Conservation (phyloP, 345 rosid genomes). For the Moricandia moricandioides region DNA sequence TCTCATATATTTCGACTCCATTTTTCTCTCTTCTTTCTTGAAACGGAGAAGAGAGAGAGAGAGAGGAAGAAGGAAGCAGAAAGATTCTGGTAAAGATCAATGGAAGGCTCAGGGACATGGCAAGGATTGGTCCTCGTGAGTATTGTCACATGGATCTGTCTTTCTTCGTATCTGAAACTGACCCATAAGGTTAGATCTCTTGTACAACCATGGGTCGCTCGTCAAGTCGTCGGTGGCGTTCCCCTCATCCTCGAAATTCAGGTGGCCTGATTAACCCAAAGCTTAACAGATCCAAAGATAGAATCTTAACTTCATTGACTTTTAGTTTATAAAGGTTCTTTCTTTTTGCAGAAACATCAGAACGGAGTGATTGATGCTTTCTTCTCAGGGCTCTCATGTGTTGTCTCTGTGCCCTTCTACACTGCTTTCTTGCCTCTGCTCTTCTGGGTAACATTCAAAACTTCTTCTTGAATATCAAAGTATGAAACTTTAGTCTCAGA, state of each 20-base stretch:
- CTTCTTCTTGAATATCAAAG: no score
- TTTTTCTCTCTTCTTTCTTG: slow-evolving; percentile 24
- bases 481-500: background rate
- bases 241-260: slow-evolving; percentile 73
- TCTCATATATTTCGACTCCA: no score
- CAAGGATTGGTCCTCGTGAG: slow-evolving; percentile 65
- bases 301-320: background rate
- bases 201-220: slow-evolving; percentile 63
- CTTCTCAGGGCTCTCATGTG: slow-evolving; percentile 81
- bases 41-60: slow-evolving; percentile 20
- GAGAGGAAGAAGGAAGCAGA: background rate
- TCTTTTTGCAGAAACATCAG: slow-evolving; percentile 57
- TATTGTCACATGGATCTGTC: slow-evolving; percentile 67
- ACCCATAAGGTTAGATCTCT: slow-evolving; percentile 74
- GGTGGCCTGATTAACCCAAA: slow-evolving; percentile 39
- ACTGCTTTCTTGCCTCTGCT: slow-evolving; percentile 95
- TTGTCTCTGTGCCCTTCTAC: slow-evolving; percentile 96
- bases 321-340: background rate
- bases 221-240: slow-evolving; percentile 54
- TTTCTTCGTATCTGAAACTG: slow-evolving; percentile 54
- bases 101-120: slow-evolving; percentile 78
- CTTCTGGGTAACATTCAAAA: slow-evolving; percentile 92
- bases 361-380: slow-evolving; percentile 66
- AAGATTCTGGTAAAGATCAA: slow-evolving; percentile 25
- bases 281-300: background rate